These are phyloP conservation scores for Austroboletus niveus DNA, from an alignment of 1,284 basidiomycete genomes.

Conservation along the genomic window DNA sequence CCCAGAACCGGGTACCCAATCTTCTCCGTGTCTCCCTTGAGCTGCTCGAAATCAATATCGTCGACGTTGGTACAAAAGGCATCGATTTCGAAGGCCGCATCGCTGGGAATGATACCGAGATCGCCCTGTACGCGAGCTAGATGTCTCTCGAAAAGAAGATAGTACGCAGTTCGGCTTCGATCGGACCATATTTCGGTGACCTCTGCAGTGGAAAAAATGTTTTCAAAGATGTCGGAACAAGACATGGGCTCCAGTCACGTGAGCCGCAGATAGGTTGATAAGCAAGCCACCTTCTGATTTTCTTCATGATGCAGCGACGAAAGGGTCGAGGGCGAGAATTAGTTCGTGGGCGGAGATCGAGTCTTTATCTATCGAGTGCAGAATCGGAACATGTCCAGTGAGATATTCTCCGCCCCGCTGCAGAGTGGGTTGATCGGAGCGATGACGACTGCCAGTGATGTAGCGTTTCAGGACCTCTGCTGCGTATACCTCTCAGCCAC, in stretches of 20 bases:
- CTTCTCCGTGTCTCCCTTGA: constrained; percentile 38
- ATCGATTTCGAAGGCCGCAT: constrained; percentile 35
- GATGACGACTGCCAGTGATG: too few relatives aligned
- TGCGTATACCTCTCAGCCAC: too few relatives aligned
- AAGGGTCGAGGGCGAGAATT: too few relatives aligned
- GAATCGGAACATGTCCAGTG: too few relatives aligned
- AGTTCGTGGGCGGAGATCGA: too few relatives aligned
- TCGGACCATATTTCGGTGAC: constrained; percentile 43
- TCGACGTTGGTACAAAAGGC: constrained; percentile 33
- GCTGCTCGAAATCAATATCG: constrained; percentile 37
- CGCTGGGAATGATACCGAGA: constrained; percentile 38
- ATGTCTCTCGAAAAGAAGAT: constrained; percentile 40
- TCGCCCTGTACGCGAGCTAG: constrained; percentile 39
- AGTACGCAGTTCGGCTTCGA: constrained; percentile 34
- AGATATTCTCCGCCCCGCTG: too few relatives aligned
- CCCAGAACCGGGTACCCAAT: constrained; percentile 46
- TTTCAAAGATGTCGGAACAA: constrained; percentile 35
- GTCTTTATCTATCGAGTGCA: too few relatives aligned
- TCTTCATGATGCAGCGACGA: too few relatives aligned
- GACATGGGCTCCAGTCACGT: constrained; percentile 3
- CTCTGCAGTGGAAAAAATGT: constrained; percentile 40
- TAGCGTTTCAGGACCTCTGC: too few relatives aligned
- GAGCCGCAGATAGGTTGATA: too few relatives aligned
- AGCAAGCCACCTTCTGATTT: too few relatives aligned
- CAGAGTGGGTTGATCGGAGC: too few relatives aligned